Conservation (phyloP, 805 yeast genomes). For the Babjeviella inositovora region DNA sequence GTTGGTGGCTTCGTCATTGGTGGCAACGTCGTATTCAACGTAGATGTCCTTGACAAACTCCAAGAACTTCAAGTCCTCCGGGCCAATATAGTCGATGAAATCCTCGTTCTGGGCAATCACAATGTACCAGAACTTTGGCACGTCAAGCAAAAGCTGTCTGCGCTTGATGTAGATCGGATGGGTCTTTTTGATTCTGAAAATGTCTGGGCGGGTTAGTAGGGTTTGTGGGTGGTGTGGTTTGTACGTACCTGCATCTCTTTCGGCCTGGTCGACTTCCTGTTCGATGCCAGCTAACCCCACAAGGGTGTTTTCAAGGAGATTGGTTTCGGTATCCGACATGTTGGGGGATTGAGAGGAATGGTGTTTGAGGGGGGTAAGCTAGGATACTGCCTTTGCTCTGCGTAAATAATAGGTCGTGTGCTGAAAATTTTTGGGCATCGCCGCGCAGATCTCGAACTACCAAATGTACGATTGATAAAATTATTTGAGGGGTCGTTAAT, state of each 20-base stretch:
- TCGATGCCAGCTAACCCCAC: conserved; percentile 40
- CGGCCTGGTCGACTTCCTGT: conserved; percentile 40
- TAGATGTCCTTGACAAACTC: conserved; percentile 51
- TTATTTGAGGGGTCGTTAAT: too few species aligned
- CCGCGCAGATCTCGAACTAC: too few species aligned
- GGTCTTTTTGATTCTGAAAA: conserved; percentile 32
- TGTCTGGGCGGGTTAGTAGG: conserved; percentile 10
- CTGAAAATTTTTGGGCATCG: too few species aligned
- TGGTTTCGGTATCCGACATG: conserved; percentile 1
- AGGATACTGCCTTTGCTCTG: too few species aligned
- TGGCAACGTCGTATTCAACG: conserved; percentile 31
- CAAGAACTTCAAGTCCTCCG: conserved; percentile 62
- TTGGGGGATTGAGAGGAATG: too few species aligned
- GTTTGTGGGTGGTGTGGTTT: conserved; percentile 1
- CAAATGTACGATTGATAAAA: too few species aligned
- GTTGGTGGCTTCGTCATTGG: conserved; percentile 11
- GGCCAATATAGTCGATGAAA: conserved; percentile 63
- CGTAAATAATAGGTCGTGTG: too few species aligned
- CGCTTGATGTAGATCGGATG: conserved; percentile 44
- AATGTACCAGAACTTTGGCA: conserved; percentile 79
- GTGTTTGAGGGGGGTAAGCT: too few species aligned
- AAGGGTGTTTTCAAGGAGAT: conserved; percentile 17
- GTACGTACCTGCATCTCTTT: conserved; percentile 29
- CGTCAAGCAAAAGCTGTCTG: conserved; percentile 26
- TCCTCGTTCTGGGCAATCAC: conserved; percentile 76